Evolutionary conservation across 1,284 basidiomycete genomes (phyloP).

Genomic region (Neotropicomus parvogracilis): DNA sequence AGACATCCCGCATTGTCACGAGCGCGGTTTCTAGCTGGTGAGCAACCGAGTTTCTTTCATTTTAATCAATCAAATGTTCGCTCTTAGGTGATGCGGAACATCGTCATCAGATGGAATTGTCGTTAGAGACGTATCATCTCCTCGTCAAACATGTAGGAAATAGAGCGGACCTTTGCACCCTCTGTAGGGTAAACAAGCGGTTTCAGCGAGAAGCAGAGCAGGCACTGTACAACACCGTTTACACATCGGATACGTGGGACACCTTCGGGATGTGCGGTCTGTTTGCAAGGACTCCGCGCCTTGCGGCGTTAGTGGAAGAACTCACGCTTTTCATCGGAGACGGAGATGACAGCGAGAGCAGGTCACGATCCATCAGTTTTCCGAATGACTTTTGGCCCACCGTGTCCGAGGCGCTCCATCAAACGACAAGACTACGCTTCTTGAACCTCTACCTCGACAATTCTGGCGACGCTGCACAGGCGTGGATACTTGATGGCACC

Average conservation of each 20-base stretch:
- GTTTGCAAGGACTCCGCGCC: conserved; percentile 42
- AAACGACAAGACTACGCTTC: conserved; percentile 44
- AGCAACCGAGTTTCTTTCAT: not conserved
- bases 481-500: conserved; percentile 51
- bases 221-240: conserved; percentile 56
- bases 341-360: conserved; percentile 9
- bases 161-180: conserved; percentile 49
- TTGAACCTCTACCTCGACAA: conserved; percentile 43
- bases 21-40: conserved; percentile 11
- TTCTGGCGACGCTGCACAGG: conserved; percentile 38
- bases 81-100: conserved; percentile 19
- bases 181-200: conserved; percentile 53
- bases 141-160: conserved; percentile 50
- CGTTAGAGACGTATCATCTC: conserved; percentile 53
- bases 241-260: conserved; percentile 38
- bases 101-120: conserved; percentile 47
- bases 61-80: not conserved
- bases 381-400: conserved; percentile 48
- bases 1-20: not conserved
- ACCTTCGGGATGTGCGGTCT: conserved; percentile 45
- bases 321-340: conserved; percentile 44
- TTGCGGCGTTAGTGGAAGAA: conserved; percentile 49
- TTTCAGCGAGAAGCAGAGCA: conserved; percentile 55
- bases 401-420: conserved; percentile 46
- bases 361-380: conserved; percentile 2